Conservation (phyloP, 108 stramenopile genomes). For the Skeletonema marinoi region DNA sequence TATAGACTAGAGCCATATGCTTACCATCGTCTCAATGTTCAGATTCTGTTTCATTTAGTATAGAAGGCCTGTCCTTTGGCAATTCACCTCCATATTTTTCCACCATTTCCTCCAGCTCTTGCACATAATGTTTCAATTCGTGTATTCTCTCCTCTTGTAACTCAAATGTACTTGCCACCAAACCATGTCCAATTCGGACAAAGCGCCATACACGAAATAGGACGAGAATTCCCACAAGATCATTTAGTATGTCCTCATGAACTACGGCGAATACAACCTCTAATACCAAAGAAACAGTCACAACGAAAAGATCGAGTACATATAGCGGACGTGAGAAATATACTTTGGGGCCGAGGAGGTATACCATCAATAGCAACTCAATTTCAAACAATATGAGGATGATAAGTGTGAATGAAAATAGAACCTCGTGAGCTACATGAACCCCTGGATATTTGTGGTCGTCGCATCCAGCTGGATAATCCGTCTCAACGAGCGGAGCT, state of each 20-base stretch:
- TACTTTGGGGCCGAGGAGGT: background rate
- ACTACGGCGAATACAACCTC: conserved; percentile 24
- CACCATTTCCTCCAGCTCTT: conserved; percentile 31
- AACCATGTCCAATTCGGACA: conserved; percentile 48
- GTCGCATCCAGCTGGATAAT: background rate
- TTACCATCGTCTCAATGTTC: background rate
- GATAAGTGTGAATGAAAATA: background rate
- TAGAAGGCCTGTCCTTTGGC: conserved; percentile 5
- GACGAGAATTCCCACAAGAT: conserved; percentile 24
- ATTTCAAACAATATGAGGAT: background rate
- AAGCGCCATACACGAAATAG: conserved; percentile 49
- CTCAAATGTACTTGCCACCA: conserved; percentile 38
- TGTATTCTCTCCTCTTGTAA: conserved; percentile 20
- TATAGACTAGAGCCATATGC: background rate
- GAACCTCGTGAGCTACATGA: background rate
- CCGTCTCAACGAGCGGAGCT: background rate
- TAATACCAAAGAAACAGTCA: conserved; percentile 27
- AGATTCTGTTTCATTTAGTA: background rate
- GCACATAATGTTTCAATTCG: conserved; percentile 20
- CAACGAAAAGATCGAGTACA: conserved; percentile 21
- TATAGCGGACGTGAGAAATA: background rate
- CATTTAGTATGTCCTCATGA: conserved; percentile 8
- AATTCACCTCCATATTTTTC: conserved; percentile 20
- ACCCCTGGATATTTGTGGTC: background rate
- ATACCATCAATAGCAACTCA: background rate